These are phyloP conservation scores for Solanum appendiculatum DNA, from an alignment of 257 asterid genomes.

Conservation along the genomic window DNA sequence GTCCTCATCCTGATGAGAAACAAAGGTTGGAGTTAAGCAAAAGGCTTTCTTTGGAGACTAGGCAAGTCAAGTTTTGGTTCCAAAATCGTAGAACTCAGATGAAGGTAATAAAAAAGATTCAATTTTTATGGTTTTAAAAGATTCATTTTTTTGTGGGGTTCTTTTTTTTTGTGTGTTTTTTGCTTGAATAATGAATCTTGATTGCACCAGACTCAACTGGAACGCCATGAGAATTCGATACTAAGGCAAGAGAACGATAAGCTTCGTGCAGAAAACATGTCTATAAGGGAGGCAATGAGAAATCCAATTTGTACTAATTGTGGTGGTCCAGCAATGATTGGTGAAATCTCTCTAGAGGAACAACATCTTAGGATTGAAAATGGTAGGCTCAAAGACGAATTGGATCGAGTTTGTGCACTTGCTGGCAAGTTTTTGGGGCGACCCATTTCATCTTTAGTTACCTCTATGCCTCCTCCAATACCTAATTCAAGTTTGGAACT, in stretches of 20 bases:
- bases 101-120: slow-evolving; percentile 46
- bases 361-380: slow-evolving; percentile 49
- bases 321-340: slow-evolving; percentile 50
- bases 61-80: slow-evolving; percentile 95
- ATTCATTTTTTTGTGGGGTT: neutral
- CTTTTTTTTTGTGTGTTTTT: neutral
- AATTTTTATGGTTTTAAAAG: neutral
- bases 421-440: slow-evolving; percentile 55
- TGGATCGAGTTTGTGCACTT: slow-evolving; percentile 47
- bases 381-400: slow-evolving; percentile 38
- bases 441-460: slow-evolving; percentile 21
- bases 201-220: slow-evolving; percentile 41
- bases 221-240: slow-evolving; percentile 45
- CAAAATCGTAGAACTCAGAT: slow-evolving; percentile 92
- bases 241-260: slow-evolving; percentile 48
- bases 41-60: slow-evolving; percentile 66
- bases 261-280: slow-evolving; percentile 45
- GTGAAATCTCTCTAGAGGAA: slow-evolving; percentile 42
- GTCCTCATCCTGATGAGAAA: slow-evolving; percentile 98
- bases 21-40: slow-evolving; percentile 84
- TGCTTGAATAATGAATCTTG: neutral
- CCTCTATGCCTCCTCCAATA: slow-evolving; percentile 24
- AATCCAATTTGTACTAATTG: slow-evolving; percentile 47
- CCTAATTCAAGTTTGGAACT: slow-evolving; percentile 64
- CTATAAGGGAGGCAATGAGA: slow-evolving; percentile 47